Percentiles rank a stretch among this genome's conserved stretches.
These are phyloP conservation scores for Nannizzia gypsea DNA, from an alignment of 2,329 filamentous ascomycete genomes.

Conservation along the genomic window DNA sequence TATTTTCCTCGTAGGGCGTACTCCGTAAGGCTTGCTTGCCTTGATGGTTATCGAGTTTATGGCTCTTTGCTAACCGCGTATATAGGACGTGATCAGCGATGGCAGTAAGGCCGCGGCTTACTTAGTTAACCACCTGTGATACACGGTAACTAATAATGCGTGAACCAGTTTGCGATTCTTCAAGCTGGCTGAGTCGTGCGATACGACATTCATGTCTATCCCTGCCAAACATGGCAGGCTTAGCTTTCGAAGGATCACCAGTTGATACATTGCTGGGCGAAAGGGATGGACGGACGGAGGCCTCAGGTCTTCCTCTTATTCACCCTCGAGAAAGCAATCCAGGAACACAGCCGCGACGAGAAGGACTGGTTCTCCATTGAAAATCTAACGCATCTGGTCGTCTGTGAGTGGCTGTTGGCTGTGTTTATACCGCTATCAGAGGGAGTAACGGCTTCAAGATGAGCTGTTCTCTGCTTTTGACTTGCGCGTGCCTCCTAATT, in stretches of 20 bases:
- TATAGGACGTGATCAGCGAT: neutral
- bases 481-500: neutral
- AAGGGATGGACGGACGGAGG: neutral
- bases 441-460: neutral
- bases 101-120: neutral
- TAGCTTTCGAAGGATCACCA: neutral
- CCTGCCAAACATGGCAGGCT: neutral
- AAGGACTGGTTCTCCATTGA: neutral
- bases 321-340: neutral
- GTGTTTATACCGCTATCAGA: neutral
- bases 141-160: neutral
- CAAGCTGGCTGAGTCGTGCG: neutral
- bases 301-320: neutral
- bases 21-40: no score
- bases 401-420: neutral
- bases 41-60: no score
- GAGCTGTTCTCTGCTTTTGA: neutral
- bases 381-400: neutral
- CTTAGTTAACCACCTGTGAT: neutral
- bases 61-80: no score
- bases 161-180: neutral
- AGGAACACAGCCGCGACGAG: neutral
- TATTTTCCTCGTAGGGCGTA: neutral
- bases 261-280: neutral
- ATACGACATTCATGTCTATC: neutral